Conservation (phyloP, 768 basidiomycete genomes). For the Tulasnella sp. region DNA sequence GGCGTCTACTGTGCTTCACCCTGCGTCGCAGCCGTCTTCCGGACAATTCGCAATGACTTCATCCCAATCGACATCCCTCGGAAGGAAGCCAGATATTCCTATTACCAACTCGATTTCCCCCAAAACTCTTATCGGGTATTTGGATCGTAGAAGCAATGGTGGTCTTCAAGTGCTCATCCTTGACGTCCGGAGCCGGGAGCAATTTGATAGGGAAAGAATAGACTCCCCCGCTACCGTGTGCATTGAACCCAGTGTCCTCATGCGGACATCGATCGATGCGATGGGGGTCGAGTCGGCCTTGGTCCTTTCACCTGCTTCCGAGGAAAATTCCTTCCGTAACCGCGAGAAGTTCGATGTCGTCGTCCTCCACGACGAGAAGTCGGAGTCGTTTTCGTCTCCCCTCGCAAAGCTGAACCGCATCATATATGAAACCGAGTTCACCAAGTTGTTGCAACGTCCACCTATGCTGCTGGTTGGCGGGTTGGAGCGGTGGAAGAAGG, state of each 20-base stretch:
- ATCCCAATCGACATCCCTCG: neutral
- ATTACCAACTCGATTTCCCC: constrained; percentile 25
- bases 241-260: constrained; percentile 68
- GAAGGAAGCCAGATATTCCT: constrained; percentile 3
- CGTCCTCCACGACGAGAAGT: constrained; percentile 57
- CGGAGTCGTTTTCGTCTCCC: constrained; percentile 38
- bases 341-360: constrained; percentile 84
- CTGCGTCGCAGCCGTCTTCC: neutral
- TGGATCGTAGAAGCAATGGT: constrained; percentile 11
- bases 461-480: constrained; percentile 83
- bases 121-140: neutral
- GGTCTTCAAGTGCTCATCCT: constrained; percentile 53
- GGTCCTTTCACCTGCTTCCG: constrained; percentile 52
- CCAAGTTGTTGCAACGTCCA: constrained; percentile 51
- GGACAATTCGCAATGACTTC: neutral
- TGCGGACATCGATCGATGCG: constrained; percentile 52
- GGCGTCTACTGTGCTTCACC: neutral
- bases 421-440: constrained; percentile 62
- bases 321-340: constrained; percentile 63
- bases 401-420: constrained; percentile 49
- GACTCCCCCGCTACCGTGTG: constrained; percentile 56
- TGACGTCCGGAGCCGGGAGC: constrained; percentile 68
- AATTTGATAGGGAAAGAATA: constrained; percentile 66
- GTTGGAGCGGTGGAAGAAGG: constrained; percentile 60
- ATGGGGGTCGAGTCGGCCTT: constrained; percentile 62